Base-by-base conservation (phyloP, 2,329 filamentous ascomycete species). In the Aspergillus aculeatus region DNA sequence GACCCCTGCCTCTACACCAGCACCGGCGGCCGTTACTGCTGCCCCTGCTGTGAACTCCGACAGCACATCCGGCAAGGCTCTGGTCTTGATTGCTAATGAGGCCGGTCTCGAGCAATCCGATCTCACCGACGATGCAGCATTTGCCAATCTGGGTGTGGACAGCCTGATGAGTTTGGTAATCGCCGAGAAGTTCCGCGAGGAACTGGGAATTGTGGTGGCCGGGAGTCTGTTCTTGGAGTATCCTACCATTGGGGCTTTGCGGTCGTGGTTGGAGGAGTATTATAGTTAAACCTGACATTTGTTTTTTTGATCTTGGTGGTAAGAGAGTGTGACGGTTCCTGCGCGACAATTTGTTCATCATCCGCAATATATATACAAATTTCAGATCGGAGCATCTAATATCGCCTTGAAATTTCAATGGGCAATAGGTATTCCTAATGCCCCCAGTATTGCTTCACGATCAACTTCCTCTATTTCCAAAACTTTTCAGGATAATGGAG, bases 131-230 rank as follows among this genome's bases (percentile, higher is more conserved):
- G 67, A 73, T 16, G 62, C 65, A 5, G 56, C 32, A 2, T 72
- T 76, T 50, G 60, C 62, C 2, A 62, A 68, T 14, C 51, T 76
- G 3, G 74, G 74, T 7, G 63, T 78, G 35, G 75, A 77, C 58
- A 71, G 66, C 29, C 62, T 77, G 10, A 66, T 78, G 68, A 67
- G 63, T 12, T 62, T 78, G 5, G 71, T 74, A 5, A 67, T 77
- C 9, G 57, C 69, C 1, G 68, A 70, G 35, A 73, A 72, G 51
- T 71, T 77, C 50, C 54, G 68, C 2, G 61, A 60, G 2, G 64
- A 75, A 54, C 63, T 77, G 12, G 66, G 64, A 5, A 51, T 76
- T 4, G 65, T 68, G 24, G 61, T 74, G 14, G 56, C 68, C 24
- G 60, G 66, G 51, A 58, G 57, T 51, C 24, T 68, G 14, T 67